These are phyloP conservation scores for Phytophthora ohioensis DNA, from an alignment of 352 stramenopile genomes.

Conservation along the genomic window DNA sequence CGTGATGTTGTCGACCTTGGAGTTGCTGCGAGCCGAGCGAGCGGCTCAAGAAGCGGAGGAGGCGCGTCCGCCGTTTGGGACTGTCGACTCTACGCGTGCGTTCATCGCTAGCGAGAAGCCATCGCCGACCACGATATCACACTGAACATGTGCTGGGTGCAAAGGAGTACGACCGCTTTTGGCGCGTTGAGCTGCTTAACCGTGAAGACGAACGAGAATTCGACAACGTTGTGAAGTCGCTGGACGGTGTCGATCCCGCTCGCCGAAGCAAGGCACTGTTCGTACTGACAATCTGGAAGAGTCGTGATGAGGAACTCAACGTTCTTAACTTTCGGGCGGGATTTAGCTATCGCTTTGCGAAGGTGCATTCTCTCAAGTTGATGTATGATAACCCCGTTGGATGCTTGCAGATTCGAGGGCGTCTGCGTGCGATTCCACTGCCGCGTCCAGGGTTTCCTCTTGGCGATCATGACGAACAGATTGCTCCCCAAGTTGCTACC, in stretches of 20 bases:
- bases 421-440: background rate
- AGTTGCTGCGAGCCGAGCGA: conserved; percentile 2
- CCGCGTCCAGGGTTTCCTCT: too few relatives aligned
- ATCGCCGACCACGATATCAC: background rate
- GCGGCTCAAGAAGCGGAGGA: conserved; percentile 3
- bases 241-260: background rate
- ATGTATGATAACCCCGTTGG: background rate
- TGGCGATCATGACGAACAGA: too few relatives aligned
- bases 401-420: conserved; percentile 1
- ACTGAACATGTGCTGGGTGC: conserved; percentile 5
- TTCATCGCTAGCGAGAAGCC: background rate
- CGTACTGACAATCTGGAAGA: conserved; percentile 8
- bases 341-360: conserved; percentile 3
- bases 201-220: background rate
- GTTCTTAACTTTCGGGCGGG: background rate
- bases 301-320: background rate
- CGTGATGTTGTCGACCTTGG: background rate
- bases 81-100: background rate
- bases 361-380: conserved; percentile 12
- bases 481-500: too few relatives aligned
- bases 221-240: background rate
- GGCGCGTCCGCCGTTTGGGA: background rate
- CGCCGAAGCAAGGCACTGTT: background rate
- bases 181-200: background rate
- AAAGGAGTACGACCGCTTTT: conserved; percentile 4